Conservation (phyloP, 2,329 filamentous ascomycete genomes). For the Colletotrichum liriopes region DNA sequence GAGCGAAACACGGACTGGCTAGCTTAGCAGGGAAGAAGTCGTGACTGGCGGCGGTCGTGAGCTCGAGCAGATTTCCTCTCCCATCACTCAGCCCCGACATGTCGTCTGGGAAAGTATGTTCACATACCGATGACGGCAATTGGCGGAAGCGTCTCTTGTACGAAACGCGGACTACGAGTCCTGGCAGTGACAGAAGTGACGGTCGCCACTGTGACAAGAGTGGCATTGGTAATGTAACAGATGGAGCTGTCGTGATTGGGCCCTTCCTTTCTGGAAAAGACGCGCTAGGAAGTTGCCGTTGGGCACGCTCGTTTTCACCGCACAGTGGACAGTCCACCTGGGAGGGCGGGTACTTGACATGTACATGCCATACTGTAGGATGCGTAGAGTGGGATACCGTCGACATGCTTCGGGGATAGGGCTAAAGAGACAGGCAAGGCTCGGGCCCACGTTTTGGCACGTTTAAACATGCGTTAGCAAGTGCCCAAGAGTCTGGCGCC, state of each 20-base stretch:
- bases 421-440: neutral
- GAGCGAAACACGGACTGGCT: neutral
- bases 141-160: neutral
- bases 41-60: neutral
- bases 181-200: neutral
- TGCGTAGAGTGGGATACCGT: no score
- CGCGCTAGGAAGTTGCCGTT: conserved; percentile 26
- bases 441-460: conserved; percentile 1
- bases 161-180: neutral
- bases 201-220: conserved; percentile 6
- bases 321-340: neutral
- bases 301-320: neutral
- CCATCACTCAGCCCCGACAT: no score
- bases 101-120: neutral
- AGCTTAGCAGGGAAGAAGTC: neutral
- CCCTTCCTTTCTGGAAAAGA: neutral
- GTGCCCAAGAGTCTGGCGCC: neutral
- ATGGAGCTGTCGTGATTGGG: conserved; percentile 8
- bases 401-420: no score
- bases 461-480: neutral
- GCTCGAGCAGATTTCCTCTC: neutral
- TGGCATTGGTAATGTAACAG: conserved; percentile 13
- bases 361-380: neutral
- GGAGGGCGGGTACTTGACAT: neutral
- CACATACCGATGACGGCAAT: neutral